Percentiles rank a stretch among this genome's conserved stretches.
These are phyloP conservation scores for Nidularia sp. DNA, from an alignment of 768 basidiomycete species.

Conservation along the genomic window DNA sequence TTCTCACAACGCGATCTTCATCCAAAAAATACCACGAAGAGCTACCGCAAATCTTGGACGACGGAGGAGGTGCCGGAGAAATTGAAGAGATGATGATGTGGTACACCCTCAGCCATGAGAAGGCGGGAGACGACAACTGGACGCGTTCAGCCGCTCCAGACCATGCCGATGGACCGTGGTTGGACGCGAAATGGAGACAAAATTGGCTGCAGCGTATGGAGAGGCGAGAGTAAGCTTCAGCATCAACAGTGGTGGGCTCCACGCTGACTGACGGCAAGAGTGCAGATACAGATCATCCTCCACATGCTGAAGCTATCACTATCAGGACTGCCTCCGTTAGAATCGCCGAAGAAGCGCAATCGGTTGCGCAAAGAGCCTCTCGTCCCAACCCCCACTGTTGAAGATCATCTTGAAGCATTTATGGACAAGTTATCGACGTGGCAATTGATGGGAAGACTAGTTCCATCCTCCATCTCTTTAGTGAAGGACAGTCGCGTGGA, in stretches of 20 bases:
- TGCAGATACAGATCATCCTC: constrained; percentile 72
- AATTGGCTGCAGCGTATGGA: constrained; percentile 65
- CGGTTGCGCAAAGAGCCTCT: constrained; percentile 12
- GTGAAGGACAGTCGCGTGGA: constrained; percentile 12
- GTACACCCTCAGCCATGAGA: constrained; percentile 66
- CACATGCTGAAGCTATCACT: constrained; percentile 64
- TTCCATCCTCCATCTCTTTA: constrained; percentile 9
- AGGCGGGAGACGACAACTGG: constrained; percentile 23
- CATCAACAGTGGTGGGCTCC: too few species aligned
- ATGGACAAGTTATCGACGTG: constrained; percentile 80
- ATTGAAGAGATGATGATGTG: constrained; percentile 76
- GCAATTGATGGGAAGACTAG: constrained; percentile 54
- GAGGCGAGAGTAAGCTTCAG: constrained; percentile 51
- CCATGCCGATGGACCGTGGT: constrained; percentile 31
- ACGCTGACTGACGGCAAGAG: constrained; percentile 30
- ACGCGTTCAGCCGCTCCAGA: constrained; percentile 12
- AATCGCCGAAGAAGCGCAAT: constrained; percentile 22
- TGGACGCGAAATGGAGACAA: constrained; percentile 49
- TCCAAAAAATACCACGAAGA: constrained; percentile 61
- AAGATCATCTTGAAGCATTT: constrained; percentile 62
- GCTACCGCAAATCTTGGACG: constrained; percentile 54
- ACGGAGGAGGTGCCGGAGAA: constrained; percentile 58
- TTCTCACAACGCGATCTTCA: constrained; percentile 53
- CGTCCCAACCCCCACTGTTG: constrained; percentile 18
- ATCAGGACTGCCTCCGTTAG: constrained; percentile 31